Percentiles rank a stretch among this genome's conserved stretches.
Conservation (phyloP, 257 asterid genomes). For the Solanum arcanum region DNA sequence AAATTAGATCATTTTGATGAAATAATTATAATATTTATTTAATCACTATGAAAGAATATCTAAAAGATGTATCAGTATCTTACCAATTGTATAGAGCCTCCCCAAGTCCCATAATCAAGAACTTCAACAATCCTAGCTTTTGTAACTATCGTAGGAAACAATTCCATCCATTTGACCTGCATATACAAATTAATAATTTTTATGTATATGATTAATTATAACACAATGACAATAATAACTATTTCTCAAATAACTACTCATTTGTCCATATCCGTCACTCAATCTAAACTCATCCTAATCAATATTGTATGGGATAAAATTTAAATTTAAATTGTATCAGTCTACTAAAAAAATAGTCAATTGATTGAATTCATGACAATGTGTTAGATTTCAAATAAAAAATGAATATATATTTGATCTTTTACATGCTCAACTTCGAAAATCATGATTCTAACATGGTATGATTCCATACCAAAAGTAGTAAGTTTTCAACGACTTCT, state of each 20-base stretch:
- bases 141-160: conserved; percentile 47
- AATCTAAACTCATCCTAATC: background rate
- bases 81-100: conserved; percentile 26
- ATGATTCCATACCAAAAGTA: background rate
- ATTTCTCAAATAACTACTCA: background rate
- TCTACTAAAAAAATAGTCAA: background rate
- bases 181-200: background rate
- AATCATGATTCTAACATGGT: background rate
- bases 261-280: background rate
- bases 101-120: conserved; percentile 27
- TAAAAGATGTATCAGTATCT: background rate
- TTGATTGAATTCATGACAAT: background rate
- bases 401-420: background rate
- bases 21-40: background rate
- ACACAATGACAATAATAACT: background rate
- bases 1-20: background rate
- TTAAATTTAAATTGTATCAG: background rate
- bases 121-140: conserved; percentile 37
- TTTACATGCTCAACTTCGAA: background rate
- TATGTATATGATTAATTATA: background rate
- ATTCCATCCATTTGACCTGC: conserved; percentile 52
- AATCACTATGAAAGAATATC: background rate
- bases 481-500: background rate
- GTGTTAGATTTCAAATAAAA: background rate
- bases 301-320: background rate